These are phyloP conservation scores for Gloeophyllum trabeum DNA, from an alignment of 768 basidiomycete genomes.

Conservation along the genomic window DNA sequence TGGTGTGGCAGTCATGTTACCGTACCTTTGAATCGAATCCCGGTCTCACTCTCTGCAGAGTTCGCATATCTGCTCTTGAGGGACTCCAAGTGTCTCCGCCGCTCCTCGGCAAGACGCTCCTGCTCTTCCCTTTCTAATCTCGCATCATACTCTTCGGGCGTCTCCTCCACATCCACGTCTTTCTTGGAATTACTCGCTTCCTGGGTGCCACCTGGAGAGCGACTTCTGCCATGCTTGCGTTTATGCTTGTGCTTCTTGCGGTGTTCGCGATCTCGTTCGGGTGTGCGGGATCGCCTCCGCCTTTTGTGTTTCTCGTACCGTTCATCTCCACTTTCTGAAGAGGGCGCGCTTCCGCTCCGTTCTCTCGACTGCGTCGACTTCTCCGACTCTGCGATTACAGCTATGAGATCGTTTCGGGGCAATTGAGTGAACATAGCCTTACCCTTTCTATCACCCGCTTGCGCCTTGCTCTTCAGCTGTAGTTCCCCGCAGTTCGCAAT, in stretches of 20 bases:
- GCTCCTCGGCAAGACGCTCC: conserved; percentile 38
- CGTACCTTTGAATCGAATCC: conserved; percentile 58
- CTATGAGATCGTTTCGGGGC: no score
- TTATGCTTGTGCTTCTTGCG: conserved; percentile 4
- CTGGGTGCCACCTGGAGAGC: conserved; percentile 8
- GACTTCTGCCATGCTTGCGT: conserved; percentile 13
- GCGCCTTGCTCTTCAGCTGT: conserved; percentile 41
- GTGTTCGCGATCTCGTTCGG: no score
- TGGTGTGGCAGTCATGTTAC: background rate
- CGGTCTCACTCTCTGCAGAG: no score
- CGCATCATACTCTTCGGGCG: conserved; percentile 65
- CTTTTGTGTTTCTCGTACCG: no score
- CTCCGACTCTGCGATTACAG: no score
- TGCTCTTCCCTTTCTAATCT: conserved; percentile 57
- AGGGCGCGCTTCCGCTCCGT: no score
- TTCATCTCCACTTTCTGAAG: no score
- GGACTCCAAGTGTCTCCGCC: conserved; percentile 35
- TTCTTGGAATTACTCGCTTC: conserved; percentile 5
- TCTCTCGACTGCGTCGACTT: no score
- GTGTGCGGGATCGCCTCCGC: no score
- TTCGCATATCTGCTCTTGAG: conserved; percentile 29
- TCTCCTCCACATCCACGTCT: conserved; percentile 29
- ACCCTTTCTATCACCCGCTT: no score
- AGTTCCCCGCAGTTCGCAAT: conserved; percentile 81
- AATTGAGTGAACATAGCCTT: no score